Percentiles rank a stretch among this genome's conserved stretches.
Conservation (phyloP, 179 eudicot species). For the Actinidia chinensis region DNA sequence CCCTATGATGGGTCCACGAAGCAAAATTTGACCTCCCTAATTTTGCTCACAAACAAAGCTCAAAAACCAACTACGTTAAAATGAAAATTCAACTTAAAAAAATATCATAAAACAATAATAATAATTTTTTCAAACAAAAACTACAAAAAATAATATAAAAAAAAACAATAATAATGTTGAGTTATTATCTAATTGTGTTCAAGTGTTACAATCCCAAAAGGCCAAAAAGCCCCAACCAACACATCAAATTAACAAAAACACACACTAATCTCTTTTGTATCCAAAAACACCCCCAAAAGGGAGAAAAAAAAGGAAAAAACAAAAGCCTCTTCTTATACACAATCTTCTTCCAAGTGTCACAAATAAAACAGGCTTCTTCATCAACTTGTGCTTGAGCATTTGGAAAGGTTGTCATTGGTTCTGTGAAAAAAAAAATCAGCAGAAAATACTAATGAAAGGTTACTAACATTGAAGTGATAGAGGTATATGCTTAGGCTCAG, state of each 20-base stretch:
- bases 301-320: neutral
- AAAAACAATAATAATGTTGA: no score
- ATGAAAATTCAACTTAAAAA: no score
- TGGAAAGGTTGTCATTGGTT: neutral
- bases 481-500: neutral
- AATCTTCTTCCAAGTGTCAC: neutral
- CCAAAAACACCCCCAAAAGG: neutral
- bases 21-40: no score
- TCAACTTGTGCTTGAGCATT: neutral
- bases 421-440: neutral
- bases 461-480: neutral
- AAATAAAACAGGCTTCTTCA: neutral
- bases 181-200: no score
- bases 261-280: slow-evolving; percentile 1
- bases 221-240: neutral
- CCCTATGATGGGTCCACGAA: no score
- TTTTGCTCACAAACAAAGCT: no score
- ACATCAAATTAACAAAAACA: neutral
- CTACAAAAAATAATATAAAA: no score
- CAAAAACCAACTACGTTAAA: no score
- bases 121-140: no score
- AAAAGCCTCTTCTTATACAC: neutral
- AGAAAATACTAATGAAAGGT: neutral
- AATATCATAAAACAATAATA: no score
- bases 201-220: neutral